These are phyloP conservation scores for Schwanniomyces occidentalis DNA, from an alignment of 805 yeast genomes.

Conservation along the genomic window DNA sequence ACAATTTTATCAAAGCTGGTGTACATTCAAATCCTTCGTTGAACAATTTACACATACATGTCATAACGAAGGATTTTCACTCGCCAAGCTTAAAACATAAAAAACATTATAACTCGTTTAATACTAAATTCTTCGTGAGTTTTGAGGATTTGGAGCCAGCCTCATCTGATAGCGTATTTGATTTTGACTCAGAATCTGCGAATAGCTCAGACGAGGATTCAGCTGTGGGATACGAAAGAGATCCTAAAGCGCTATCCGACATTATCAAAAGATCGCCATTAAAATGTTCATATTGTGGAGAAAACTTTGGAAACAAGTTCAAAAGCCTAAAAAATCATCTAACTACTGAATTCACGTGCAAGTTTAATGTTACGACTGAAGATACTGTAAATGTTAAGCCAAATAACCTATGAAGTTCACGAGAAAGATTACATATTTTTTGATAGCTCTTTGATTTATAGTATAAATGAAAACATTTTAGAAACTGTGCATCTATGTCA, in stretches of 20 bases:
- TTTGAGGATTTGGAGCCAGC: conserved; percentile 44
- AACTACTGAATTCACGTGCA: conserved; percentile 17
- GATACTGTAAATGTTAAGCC: conserved; percentile 2
- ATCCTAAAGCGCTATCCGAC: not conserved
- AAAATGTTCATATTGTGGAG: conserved; percentile 24
- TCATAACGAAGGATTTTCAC: conserved; percentile 63
- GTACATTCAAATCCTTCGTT: conserved; percentile 73
- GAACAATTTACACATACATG: conserved; percentile 70
- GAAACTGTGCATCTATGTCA: too few species aligned
- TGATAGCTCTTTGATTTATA: too few species aligned
- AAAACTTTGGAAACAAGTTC: conserved; percentile 20
- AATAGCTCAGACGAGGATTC: not conserved
- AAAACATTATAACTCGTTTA: conserved; percentile 72
- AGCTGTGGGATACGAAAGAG: too few species aligned
- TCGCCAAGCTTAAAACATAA: conserved; percentile 57
- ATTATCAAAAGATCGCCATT: conserved; percentile 14
- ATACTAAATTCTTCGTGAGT: conserved; percentile 60
- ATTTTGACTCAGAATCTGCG: not conserved
- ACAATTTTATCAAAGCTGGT: conserved; percentile 50
- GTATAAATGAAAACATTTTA: too few species aligned
- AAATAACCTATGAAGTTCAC: too few species aligned
- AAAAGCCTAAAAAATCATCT: conserved; percentile 25
- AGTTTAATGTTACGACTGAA: conserved; percentile 11
- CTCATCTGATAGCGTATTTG: not conserved
- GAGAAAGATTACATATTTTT: too few species aligned